These are phyloP conservation scores for Setomelanomma holmii DNA, from an alignment of 2,329 filamentous ascomycete genomes.

Conservation along the genomic window DNA sequence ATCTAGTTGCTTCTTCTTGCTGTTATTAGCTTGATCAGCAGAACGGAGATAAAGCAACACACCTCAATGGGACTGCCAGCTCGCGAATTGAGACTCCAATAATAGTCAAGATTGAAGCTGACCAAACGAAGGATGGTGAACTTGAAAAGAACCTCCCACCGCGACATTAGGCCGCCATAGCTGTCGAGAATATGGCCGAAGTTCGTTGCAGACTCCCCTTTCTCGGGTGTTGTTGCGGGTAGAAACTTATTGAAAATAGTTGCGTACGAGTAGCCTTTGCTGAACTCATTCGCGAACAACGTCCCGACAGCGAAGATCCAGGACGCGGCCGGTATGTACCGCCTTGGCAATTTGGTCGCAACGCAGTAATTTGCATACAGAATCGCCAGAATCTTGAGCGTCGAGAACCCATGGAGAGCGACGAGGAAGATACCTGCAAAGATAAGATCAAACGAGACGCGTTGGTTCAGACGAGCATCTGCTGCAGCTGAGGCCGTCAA, in stretches of 20 bases:
- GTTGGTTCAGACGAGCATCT: slow-evolving; percentile 65
- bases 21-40: slow-evolving; percentile 63
- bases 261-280: slow-evolving; percentile 75
- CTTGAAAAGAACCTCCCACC: slow-evolving; percentile 99
- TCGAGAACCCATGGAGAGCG: slow-evolving; percentile 84
- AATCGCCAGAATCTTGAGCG: slow-evolving; percentile 81
- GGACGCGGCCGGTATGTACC: slow-evolving; percentile 75
- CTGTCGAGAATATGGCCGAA: slow-evolving; percentile 78
- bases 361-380: slow-evolving; percentile 83
- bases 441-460: slow-evolving; percentile 79
- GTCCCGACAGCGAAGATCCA: slow-evolving; percentile 90
- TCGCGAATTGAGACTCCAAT: slow-evolving; percentile 80
- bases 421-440: slow-evolving; percentile 83
- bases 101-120: slow-evolving; percentile 96
- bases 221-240: slow-evolving; percentile 50
- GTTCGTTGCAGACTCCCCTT: slow-evolving; percentile 56
- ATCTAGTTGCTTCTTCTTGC: slow-evolving; percentile 98
- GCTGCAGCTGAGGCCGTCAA: slow-evolving; percentile 57
- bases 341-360: slow-evolving; percentile 73
- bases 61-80: slow-evolving; percentile 79
- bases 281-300: slow-evolving; percentile 89
- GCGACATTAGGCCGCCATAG: slow-evolving; percentile 80
- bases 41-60: slow-evolving; percentile 44
- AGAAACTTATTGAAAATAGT: slow-evolving; percentile 64
- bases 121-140: slow-evolving; percentile 90